Base-by-base conservation (phyloP, 1,139 yeast genomes). In the Hansenula lynferdii region DNA sequence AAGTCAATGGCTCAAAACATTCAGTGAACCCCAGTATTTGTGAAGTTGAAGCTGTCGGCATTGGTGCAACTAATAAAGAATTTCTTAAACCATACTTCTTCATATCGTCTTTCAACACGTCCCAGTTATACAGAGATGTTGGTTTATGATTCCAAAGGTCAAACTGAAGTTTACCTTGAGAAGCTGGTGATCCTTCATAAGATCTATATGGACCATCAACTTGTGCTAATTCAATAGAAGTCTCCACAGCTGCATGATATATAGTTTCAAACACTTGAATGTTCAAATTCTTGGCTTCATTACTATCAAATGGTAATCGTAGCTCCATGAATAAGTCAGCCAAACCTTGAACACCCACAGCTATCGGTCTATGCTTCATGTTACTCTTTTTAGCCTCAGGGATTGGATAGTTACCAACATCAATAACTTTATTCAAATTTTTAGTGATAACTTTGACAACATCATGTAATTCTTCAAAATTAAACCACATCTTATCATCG, bases 11-110 rank as follows among this genome's bases (percentile, higher is more conserved):
- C 63, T 86, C 96, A 62, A 86, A 87, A 58, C 95, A 87, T 62
- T 86, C 96, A 56, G 83, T 86, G 67, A 75, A 82, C 25, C 96
- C 96, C 49, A 86, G 67, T 40, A 86, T 86, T 62, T 86, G 95
- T 6, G 96, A 87, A 0, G 96, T 86, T 3, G 95, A 85, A 1
- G 96, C 96, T n/a, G 96, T 86, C 15, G 96, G 96, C 96, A 86
- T 86, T 33, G 96, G 95, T 3, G 94, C 96, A 39, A 85, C 89
- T 37, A 87, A 68, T 51, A 86, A 65, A 9, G 96, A 86, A 65
- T 86, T 86, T 57, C 96, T 70, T 44, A 87, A 51, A 27, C 96
- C 96, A 55, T 72, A 62, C 51, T 66, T 64, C 41, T 68, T 67
- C 48, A 86, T 62, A 39, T 75, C 68, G 22, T 63, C 67, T 63